These are phyloP conservation scores for Darksidea phi DNA, from an alignment of 495 filamentous ascomycete genomes.

Conservation along the genomic window DNA sequence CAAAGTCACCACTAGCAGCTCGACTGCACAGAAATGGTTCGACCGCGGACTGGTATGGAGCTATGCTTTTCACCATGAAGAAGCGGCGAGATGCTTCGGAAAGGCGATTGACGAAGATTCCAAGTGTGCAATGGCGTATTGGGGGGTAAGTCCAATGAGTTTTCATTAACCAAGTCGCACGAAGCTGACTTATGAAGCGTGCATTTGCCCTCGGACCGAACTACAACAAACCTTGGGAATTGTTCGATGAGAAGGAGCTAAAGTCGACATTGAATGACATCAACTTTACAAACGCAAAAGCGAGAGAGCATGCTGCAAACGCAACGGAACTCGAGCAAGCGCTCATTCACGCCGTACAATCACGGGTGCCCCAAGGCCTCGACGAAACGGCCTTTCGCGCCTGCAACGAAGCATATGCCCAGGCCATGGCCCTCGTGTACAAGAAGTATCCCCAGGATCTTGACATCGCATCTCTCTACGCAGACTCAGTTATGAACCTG, in stretches of 20 bases:
- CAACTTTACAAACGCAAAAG: conserved; percentile 47
- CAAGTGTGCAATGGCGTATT: conserved; percentile 61
- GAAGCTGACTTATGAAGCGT: conserved; percentile 32
- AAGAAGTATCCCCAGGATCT: conserved; percentile 54
- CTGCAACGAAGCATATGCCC: conserved; percentile 59
- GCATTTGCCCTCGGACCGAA: conserved; percentile 67
- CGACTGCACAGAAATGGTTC: conserved; percentile 58
- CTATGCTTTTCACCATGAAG: conserved; percentile 67
- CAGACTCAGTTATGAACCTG: conserved; percentile 67
- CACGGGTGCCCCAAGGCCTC: conserved; percentile 53
- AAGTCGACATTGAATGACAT: conserved; percentile 48
- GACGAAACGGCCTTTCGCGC: conserved; percentile 47
- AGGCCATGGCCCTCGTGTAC: conserved; percentile 61
- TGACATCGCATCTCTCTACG: conserved; percentile 62
- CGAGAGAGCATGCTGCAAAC: conserved; percentile 40
- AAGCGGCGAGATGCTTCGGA: conserved; percentile 59
- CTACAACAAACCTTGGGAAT: conserved; percentile 71
- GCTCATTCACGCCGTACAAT: conserved; percentile 56
- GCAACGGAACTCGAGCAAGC: conserved; percentile 52
- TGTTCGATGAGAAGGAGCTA: conserved; percentile 62
- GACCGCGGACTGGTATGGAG: conserved; percentile 62
- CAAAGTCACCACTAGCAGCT: conserved; percentile 47
- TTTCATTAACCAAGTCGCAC: neutral
- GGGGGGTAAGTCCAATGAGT: conserved; percentile 47
- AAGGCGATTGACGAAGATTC: conserved; percentile 55